Conservation (phyloP, 2,329 filamentous ascomycete species). For the Colletotrichum tropicicola region DNA sequence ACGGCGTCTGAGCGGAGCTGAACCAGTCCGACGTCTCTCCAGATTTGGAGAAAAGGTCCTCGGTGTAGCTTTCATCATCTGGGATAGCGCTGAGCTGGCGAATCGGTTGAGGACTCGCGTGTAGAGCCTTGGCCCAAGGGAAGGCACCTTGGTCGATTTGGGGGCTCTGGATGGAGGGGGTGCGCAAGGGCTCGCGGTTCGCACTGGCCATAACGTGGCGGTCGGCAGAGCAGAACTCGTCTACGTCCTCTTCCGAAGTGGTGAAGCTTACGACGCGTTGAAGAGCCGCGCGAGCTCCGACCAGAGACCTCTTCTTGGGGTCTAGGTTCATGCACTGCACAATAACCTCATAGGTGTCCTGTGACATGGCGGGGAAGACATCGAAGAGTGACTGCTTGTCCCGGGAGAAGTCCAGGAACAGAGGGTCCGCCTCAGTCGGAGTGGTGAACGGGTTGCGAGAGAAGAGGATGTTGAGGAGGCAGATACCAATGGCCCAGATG, state of each 20-base stretch:
- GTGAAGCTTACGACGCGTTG: slow-evolving; percentile 89
- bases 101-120: slow-evolving; percentile 74
- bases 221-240: slow-evolving; percentile 92
- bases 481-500: slow-evolving; percentile 97
- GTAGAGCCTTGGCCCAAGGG: slow-evolving; percentile 93
- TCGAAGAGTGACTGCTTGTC: slow-evolving; percentile 98
- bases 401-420: slow-evolving; percentile 92
- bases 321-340: slow-evolving; percentile 91
- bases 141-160: slow-evolving; percentile 84
- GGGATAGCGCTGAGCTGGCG: slow-evolving; percentile 90
- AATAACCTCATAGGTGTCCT: slow-evolving; percentile 96
- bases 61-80: slow-evolving; percentile 79
- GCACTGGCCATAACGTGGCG: slow-evolving; percentile 81
- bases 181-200: slow-evolving; percentile 94
- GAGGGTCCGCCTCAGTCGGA: slow-evolving; percentile 87
- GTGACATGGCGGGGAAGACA: slow-evolving; percentile 97
- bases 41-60: slow-evolving; percentile 87
- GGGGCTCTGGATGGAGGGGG: slow-evolving; percentile 92
- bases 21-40: slow-evolving; percentile 81
- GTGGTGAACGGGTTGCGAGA: slow-evolving; percentile 95
- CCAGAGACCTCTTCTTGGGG: slow-evolving; percentile 85
- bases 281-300: slow-evolving; percentile 80
- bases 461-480: slow-evolving; percentile 95
- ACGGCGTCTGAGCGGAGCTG: slow-evolving; percentile 79
- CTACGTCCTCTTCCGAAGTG: slow-evolving; percentile 87